Conservation (phyloP, 495 filamentous ascomycete species). For the Pseudotulostoma volvatum region DNA sequence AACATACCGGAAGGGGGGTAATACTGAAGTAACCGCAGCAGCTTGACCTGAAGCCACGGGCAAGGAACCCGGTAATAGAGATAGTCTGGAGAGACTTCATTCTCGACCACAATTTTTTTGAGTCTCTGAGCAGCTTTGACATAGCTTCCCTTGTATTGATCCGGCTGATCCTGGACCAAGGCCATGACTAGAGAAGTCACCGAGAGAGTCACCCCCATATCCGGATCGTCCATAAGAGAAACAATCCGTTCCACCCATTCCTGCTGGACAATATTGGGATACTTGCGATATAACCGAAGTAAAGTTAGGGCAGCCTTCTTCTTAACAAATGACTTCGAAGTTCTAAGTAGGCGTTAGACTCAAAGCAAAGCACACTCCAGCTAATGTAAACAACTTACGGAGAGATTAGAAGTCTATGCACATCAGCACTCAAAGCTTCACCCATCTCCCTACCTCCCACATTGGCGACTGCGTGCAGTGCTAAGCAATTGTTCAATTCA, state of each 20-base stretch:
- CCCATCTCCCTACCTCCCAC: constrained; percentile 95
- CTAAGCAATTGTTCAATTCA: constrained; percentile 92
- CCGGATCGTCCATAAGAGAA: constrained; percentile 91
- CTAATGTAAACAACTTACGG: constrained; percentile 49
- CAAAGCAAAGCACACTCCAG: not conserved
- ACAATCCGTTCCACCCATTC: constrained; percentile 98
- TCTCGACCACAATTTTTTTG: constrained; percentile 78
- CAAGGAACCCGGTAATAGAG: constrained; percentile 98
- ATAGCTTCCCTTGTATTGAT: constrained; percentile 87
- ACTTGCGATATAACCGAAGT: constrained; percentile 89
- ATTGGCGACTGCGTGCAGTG: constrained; percentile 97
- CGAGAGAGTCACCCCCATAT: constrained; percentile 87
- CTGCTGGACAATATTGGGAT: constrained; percentile 78
- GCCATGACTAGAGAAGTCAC: constrained; percentile 96
- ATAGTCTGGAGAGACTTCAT: constrained; percentile 75
- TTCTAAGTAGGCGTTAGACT: constrained; percentile 30
- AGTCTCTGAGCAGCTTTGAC: constrained; percentile 79
- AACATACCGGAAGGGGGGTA: constrained; percentile 80
- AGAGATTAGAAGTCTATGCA: constrained; percentile 87
- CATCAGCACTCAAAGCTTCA: constrained; percentile 81
- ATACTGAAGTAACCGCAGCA: constrained; percentile 82
- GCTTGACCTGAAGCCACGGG: constrained; percentile 96
- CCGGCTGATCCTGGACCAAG: constrained; percentile 78
- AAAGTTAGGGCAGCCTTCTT: constrained; percentile 97
- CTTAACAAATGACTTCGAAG: constrained; percentile 95